Conservation (phyloP, 768 basidiomycete genomes). For the Hygrophoropsis aurantiaca region DNA sequence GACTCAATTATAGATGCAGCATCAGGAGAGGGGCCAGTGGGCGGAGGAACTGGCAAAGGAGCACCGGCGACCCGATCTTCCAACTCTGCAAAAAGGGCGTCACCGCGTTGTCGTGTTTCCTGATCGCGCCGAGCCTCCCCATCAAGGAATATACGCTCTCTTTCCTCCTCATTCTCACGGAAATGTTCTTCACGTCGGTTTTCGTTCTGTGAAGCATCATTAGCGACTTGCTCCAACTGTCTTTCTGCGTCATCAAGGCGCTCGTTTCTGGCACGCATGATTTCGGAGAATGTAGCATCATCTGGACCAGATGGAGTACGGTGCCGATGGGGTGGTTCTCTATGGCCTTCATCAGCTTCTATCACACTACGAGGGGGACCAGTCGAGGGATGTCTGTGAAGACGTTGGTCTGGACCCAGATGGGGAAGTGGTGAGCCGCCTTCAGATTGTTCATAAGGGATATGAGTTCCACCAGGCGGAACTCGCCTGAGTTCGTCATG, state of each 20-base stretch:
- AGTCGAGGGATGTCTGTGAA: neutral
- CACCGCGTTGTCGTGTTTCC: constrained; percentile 46
- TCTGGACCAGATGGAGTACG: constrained; percentile 21
- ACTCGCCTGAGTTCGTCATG: constrained; percentile 7
- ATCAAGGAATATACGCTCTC: constrained; percentile 60
- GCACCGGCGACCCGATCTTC: constrained; percentile 28
- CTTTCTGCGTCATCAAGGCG: constrained; percentile 57
- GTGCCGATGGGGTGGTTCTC: constrained; percentile 11
- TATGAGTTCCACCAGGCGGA: constrained; percentile 11
- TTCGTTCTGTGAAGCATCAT: constrained; percentile 58
- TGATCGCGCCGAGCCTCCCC: constrained; percentile 56
- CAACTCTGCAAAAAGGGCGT: constrained; percentile 22
- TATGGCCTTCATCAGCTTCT: constrained; percentile 1
- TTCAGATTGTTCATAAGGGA: constrained; percentile 13
- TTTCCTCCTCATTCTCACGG: constrained; percentile 61
- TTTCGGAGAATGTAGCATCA: constrained; percentile 40
- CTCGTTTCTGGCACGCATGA: constrained; percentile 45
- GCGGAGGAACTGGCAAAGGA: constrained; percentile 17
- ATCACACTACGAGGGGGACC: neutral
- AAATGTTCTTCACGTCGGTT: constrained; percentile 65
- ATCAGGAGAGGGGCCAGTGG: constrained; percentile 16
- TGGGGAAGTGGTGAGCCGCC: neutral
- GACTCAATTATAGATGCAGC: constrained; percentile 35
- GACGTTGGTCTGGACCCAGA: neutral
- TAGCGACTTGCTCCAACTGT: constrained; percentile 46